These are phyloP conservation scores for Aspergillus cavernicola DNA, from an alignment of 495 filamentous ascomycete genomes.

Conservation along the genomic window DNA sequence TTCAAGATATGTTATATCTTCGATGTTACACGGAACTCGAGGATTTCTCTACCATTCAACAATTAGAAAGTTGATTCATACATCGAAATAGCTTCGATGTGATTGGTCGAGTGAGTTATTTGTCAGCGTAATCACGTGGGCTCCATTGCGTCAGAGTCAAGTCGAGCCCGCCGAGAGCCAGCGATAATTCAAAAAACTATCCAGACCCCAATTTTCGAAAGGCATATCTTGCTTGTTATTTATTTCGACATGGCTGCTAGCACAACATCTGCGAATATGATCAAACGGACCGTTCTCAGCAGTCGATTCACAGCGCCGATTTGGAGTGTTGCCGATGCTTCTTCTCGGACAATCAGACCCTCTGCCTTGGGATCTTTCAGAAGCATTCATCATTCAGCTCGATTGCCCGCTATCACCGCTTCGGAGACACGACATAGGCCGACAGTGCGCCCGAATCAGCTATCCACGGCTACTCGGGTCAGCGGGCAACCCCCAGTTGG, in stretches of 20 bases:
- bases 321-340: constrained; percentile 22
- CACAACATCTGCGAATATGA: constrained; percentile 33
- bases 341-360: constrained; percentile 26
- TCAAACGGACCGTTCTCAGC: constrained; percentile 30
- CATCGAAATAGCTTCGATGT: constrained; percentile 20
- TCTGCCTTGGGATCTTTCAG: constrained; percentile 30
- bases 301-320: constrained; percentile 27
- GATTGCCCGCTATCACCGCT: constrained; percentile 46
- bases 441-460: constrained; percentile 45
- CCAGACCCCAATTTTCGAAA: not conserved
- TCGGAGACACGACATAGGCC: constrained; percentile 46
- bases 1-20: too few species aligned
- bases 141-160: constrained; percentile 39
- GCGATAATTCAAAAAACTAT: constrained; percentile 9
- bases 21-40: too few species aligned
- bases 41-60: not conserved
- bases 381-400: constrained; percentile 36
- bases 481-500: constrained; percentile 36
- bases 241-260: constrained; percentile 31
- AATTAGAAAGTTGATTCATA: too few species aligned
- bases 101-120: constrained; percentile 28
- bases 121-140: constrained; percentile 37
- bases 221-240: not conserved
- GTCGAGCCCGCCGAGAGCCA: not conserved
- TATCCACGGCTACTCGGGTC: constrained; percentile 32